A percentile compares a stretch with the other conserved stretches of the same genome.
Conservation (phyloP, 768 basidiomycete genomes). For the Leccinum variicolor region DNA sequence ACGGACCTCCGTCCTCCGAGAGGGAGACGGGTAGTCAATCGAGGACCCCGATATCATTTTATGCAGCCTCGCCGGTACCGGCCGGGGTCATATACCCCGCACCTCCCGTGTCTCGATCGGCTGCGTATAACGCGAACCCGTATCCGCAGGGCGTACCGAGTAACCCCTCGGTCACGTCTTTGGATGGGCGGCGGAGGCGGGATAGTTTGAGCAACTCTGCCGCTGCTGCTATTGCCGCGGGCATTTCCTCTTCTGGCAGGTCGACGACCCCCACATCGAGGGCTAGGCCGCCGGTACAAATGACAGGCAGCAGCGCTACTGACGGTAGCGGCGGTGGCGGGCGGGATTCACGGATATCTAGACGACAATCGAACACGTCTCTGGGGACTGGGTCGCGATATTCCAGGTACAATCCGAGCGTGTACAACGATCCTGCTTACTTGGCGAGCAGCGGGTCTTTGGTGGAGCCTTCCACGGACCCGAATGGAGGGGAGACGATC, state of each 20-base stretch:
- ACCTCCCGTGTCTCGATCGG: conserved; percentile 27
- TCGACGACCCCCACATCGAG: conserved; percentile 13
- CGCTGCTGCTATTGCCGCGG: neutral
- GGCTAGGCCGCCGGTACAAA: conserved; percentile 9
- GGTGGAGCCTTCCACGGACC: conserved; percentile 21
- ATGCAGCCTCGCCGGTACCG: conserved; percentile 26
- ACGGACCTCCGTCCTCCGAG: conserved; percentile 17
- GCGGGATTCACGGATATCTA: conserved; percentile 11
- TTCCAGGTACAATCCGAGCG: conserved; percentile 17
- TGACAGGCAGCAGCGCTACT: conserved; percentile 8
- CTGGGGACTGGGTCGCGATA: conserved; percentile 16
- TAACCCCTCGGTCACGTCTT: conserved; percentile 19
- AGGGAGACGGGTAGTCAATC: conserved; percentile 15
- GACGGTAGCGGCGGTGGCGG: neutral
- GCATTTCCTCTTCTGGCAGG: neutral
- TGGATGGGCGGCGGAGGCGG: conserved; percentile 24
- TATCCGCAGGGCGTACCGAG: conserved; percentile 3
- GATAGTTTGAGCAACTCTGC: conserved; percentile 22
- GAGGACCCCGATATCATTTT: conserved; percentile 22
- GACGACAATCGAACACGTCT: conserved; percentile 26
- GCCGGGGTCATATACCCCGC: conserved; percentile 24
- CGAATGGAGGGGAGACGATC: conserved; percentile 20
- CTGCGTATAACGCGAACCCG: conserved; percentile 4
- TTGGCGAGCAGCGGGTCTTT: conserved; percentile 27
- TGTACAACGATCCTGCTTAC: conserved; percentile 28